phyloP scores from a whole-genome alignment of 371 early-diverging fungal genomes.

The Coemansia sp. region DNA sequence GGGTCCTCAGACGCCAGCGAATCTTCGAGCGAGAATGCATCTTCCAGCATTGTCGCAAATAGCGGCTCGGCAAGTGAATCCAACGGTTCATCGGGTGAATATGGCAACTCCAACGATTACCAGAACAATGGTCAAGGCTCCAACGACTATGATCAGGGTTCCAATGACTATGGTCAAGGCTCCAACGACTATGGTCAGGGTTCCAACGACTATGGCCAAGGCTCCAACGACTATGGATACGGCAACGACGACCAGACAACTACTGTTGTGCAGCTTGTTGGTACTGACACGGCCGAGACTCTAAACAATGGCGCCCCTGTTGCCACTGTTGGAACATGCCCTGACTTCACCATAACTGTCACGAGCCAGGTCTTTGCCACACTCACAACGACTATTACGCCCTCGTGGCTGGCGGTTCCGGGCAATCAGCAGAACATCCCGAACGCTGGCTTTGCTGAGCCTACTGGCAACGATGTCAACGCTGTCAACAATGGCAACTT shows the following conservation, averaged over 20 bases:
- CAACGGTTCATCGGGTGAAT: neutral
- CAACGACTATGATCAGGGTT: neutral
- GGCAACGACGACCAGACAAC: conserved; percentile 16
- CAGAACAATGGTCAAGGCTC: neutral
- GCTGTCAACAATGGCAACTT: neutral
- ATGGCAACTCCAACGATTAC: neutral
- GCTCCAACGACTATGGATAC: conserved; percentile 6
- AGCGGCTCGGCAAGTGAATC: neutral
- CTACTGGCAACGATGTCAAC: neutral
- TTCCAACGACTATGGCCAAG: neutral
- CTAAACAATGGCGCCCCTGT: conserved; percentile 34
- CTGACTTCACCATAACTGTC: conserved; percentile 38
- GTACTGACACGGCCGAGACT: conserved; percentile 30
- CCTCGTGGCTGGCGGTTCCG: conserved; percentile 35
- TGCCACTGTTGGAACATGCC: conserved; percentile 38
- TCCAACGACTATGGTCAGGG: neutral
- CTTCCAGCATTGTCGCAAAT: neutral
- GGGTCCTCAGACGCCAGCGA: conserved; percentile 1
- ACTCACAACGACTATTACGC: conserved; percentile 33
- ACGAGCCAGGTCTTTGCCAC: conserved; percentile 37
- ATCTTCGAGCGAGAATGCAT: neutral
- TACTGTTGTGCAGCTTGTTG: conserved; percentile 35
- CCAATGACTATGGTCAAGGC: neutral
- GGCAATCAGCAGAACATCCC: neutral
- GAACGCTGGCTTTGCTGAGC: neutral